Evolutionary conservation across 164 flowering plant species (phyloP).

Genomic region (Hamamelis virginiana): DNA sequence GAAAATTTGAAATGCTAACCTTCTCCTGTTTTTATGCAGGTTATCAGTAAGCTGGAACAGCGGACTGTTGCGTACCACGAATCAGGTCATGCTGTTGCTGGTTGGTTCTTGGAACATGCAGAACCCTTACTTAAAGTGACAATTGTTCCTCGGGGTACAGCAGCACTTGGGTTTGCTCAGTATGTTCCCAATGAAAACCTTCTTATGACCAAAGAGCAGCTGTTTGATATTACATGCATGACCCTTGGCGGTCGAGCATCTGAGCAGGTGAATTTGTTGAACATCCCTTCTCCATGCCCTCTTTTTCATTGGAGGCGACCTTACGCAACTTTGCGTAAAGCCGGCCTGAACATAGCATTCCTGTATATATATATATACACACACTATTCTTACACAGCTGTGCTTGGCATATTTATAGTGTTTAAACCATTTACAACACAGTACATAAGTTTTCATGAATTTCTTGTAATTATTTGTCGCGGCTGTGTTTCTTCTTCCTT

Average conservation of each 20-base stretch:
- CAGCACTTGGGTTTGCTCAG: slow-evolving; percentile 93
- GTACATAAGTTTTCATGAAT: too few relatives aligned
- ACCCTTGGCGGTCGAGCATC: slow-evolving; percentile 96
- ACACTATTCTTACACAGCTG: too few relatives aligned
- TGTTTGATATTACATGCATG: slow-evolving; percentile 96
- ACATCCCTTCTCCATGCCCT: too few relatives aligned
- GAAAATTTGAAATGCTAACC: not conserved
- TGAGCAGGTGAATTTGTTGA: slow-evolving; percentile 58
- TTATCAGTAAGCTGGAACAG: slow-evolving; percentile 81
- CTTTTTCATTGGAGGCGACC: too few relatives aligned
- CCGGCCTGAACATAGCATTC: too few relatives aligned
- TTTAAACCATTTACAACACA: too few relatives aligned
- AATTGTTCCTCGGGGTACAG: slow-evolving; percentile 96
- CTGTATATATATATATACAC: too few relatives aligned
- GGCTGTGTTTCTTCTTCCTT: too few relatives aligned
- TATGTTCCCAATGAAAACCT: slow-evolving; percentile 94
- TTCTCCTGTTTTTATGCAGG: slow-evolving; percentile 41
- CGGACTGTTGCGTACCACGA: slow-evolving; percentile 96
- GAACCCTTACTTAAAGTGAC: slow-evolving; percentile 88
- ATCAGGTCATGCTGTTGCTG: slow-evolving; percentile 92
- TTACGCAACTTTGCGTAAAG: too few relatives aligned
- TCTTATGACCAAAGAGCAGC: slow-evolving; percentile 91
- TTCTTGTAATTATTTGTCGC: too few relatives aligned
- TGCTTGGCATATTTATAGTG: too few relatives aligned
- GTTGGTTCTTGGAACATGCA: slow-evolving; percentile 91